A percentile compares a stretch with the other conserved stretches of the same genome.
Evolutionary conservation across 257 asterid genomes (phyloP).

Genomic region (Forsythia viridissima): DNA sequence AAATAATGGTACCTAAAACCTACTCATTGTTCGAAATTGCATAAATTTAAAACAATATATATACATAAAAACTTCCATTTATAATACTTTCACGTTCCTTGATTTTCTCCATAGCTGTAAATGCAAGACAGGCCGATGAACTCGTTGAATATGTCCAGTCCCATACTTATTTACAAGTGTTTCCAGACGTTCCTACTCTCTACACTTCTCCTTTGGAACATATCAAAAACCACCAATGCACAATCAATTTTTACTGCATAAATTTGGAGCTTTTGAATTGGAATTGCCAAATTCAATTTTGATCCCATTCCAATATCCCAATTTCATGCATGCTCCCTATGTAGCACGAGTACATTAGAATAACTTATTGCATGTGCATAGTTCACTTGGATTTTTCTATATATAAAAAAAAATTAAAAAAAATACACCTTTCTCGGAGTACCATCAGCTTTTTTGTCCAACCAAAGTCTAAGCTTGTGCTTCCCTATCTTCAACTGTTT

Average conservation of each 20-base stretch:
- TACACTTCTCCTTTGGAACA: conserved; percentile 96
- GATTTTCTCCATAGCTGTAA: conserved; percentile 88
- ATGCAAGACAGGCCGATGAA: conserved; percentile 95
- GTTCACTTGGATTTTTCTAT: neutral
- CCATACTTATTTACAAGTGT: conserved; percentile 91
- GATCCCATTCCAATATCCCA: neutral
- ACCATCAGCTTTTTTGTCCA: conserved; percentile 76
- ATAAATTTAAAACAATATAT: conserved; percentile 68
- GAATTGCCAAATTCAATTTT: neutral
- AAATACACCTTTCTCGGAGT: conserved; percentile 88
- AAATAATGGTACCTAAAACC: conserved; percentile 75
- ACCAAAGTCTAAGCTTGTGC: conserved; percentile 93
- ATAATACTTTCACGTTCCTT: conserved; percentile 73
- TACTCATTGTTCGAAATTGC: conserved; percentile 96
- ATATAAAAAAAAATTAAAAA: too few relatives aligned
- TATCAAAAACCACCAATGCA: conserved; percentile 19
- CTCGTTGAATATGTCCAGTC: conserved; percentile 93
- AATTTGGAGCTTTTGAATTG: neutral
- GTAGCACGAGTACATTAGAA: neutral
- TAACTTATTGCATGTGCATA: too few relatives aligned
- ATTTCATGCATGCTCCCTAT: neutral
- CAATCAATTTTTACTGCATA: neutral
- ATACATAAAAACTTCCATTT: conserved; percentile 86
- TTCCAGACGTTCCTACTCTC: conserved; percentile 91
- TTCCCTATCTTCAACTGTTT: conserved; percentile 87